Evolutionary conservation across 1,284 basidiomycete species (phyloP).

Genomic region (Heliocybe sulcata): DNA sequence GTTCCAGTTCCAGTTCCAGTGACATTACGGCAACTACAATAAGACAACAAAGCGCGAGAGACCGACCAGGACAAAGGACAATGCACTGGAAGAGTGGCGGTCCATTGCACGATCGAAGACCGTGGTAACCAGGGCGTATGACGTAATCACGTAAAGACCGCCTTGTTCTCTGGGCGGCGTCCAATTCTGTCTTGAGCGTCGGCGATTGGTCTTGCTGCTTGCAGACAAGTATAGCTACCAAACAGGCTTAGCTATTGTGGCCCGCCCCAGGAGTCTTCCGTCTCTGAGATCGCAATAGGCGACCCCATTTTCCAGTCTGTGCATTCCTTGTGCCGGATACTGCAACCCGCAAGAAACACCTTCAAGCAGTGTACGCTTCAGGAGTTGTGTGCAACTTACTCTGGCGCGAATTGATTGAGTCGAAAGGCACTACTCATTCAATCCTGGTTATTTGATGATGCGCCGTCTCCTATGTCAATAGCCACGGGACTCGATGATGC

Average conservation of each 20-base stretch:
- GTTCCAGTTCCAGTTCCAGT: not conserved
- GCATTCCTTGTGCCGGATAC: too few relatives aligned
- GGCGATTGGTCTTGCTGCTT: not conserved
- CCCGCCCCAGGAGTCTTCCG: too few relatives aligned
- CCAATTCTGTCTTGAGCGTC: not conserved
- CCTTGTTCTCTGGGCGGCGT: not conserved
- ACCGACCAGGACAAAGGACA: constrained; percentile 1
- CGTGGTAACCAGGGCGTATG: constrained; percentile 1
- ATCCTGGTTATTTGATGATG: not conserved
- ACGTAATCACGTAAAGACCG: not conserved
- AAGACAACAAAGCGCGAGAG: not conserved
- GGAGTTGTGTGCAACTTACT: too few relatives aligned
- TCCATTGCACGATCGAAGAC: not conserved
- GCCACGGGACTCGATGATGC: not conserved
- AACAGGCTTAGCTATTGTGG: too few relatives aligned
- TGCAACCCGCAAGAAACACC: too few relatives aligned
- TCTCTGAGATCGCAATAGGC: too few relatives aligned
- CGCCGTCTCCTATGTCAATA: not conserved
- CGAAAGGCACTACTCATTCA: too few relatives aligned
- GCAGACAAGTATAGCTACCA: too few relatives aligned
- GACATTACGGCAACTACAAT: not conserved
- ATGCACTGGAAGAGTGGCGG: not conserved
- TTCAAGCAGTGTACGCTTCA: too few relatives aligned
- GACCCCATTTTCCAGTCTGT: too few relatives aligned
- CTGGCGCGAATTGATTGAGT: too few relatives aligned